These are phyloP conservation scores for Suillus sp. DNA, from an alignment of 768 basidiomycete species.

Conservation along the genomic window DNA sequence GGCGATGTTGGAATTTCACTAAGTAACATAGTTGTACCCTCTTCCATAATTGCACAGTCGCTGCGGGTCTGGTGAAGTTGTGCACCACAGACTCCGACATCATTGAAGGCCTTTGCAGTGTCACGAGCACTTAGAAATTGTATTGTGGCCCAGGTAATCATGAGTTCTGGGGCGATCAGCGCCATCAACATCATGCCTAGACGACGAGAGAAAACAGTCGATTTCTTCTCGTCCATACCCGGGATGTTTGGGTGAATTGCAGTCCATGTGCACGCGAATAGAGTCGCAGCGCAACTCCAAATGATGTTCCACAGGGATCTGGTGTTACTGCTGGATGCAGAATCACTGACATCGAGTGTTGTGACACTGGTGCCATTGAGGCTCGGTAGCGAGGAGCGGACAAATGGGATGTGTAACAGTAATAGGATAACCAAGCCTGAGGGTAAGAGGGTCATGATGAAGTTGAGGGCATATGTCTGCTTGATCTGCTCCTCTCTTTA, in stretches of 20 bases:
- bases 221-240: conserved; percentile 13
- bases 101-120: neutral
- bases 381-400: neutral
- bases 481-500: neutral
- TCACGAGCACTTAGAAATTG: conserved; percentile 25
- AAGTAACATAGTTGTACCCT: neutral
- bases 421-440: neutral
- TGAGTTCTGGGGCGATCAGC: conserved; percentile 32
- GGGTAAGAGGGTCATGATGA: neutral
- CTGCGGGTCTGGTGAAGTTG: neutral
- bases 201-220: conserved; percentile 9
- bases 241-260: conserved; percentile 36
- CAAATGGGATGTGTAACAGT: neutral
- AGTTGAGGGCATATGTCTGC: neutral
- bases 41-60: neutral
- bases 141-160: conserved; percentile 31
- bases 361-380: neutral
- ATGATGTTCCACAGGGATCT: conserved; percentile 37
- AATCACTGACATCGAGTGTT: neutral
- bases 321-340: neutral
- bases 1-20: neutral
- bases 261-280: conserved; percentile 36
- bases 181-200: conserved; percentile 24
- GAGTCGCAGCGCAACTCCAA: conserved; percentile 30
- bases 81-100: neutral